Evolutionary conservation across 805 yeast genomes (phyloP), one percentile per base, ranked within the genome.

Genomic region (Candida incommunis): DNA sequence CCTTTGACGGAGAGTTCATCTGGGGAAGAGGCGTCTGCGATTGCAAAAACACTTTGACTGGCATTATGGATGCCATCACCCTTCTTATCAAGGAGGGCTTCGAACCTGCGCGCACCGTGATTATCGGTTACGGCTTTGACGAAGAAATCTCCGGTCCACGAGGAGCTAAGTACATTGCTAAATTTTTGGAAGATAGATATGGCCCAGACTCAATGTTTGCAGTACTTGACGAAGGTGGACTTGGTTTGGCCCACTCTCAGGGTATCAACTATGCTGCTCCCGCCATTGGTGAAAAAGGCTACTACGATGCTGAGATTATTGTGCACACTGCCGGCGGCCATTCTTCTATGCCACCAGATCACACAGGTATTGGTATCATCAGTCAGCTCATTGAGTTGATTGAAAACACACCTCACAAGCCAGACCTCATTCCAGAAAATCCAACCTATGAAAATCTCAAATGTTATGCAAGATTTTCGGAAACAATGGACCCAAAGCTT

Each of bases 21-120:
- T 80, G 73, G 68, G 94, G 94, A 1, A 70, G 94, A 54, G 94
- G 94, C 41, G 60, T 82, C 3, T 60, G 71, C 44, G 94, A 84
- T 60, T 80, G 86, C 56, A 83, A 83, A 58, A 78, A 78, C 58
- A 42, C 51, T 18, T 63, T 83, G 43, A 64, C 78, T 50, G 78
- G 77, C 2, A 69, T 78, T 41, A 60, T 81, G 57, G 87, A 81
- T 59, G 65, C 84, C 3, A 58, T 75, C 16, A 86, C 80, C 54
- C 61, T 65, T 43, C 58, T 79, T 37, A 56, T 80, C 20, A 50
- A 61, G 27, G 68, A 66, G 23, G 75, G 69, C 1, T 80, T 69
- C 60, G 45, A 54, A 34, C 82, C 85, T 11, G 59, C 67, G 48
- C 71, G 90, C 60, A 68, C 82, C 1, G 58, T 81, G 16, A 49